Conservation (phyloP, 2,329 filamentous ascomycete species). For the Colletotrichum liriopes region DNA sequence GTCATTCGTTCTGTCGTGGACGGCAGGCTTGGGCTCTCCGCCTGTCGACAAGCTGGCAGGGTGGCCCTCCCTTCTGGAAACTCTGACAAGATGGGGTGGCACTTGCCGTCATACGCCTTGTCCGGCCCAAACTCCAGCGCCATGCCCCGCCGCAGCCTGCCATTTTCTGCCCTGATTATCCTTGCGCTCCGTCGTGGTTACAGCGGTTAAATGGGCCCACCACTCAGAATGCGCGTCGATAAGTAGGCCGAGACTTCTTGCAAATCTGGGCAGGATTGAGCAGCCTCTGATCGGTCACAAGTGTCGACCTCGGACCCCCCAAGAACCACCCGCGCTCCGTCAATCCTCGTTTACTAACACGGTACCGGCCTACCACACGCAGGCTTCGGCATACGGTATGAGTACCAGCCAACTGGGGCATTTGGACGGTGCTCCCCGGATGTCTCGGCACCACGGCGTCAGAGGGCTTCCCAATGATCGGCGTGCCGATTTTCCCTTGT, state of each 20-base stretch:
- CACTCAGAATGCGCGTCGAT: background rate
- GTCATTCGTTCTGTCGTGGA: background rate
- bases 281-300: slow-evolving; percentile 22
- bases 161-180: slow-evolving; percentile 1
- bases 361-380: background rate
- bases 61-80: slow-evolving; percentile 13
- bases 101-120: slow-evolving; percentile 33
- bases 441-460: slow-evolving; percentile 30
- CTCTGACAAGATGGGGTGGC: slow-evolving; percentile 21
- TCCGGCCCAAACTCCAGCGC: slow-evolving; percentile 11
- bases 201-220: slow-evolving; percentile 28
- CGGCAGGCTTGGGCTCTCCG: background rate
- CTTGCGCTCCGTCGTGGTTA: slow-evolving; percentile 25
- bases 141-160: slow-evolving; percentile 18
- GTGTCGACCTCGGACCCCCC: slow-evolving; percentile 1
- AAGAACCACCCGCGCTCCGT: background rate
- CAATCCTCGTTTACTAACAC: background rate
- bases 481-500: slow-evolving; percentile 18
- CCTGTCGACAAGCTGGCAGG: background rate
- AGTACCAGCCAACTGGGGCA: background rate
- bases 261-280: background rate
- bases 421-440: slow-evolving; percentile 12
- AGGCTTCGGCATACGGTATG: background rate
- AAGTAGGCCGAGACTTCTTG: slow-evolving; percentile 18
- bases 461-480: slow-evolving; percentile 21